Evolutionary conservation across 371 early-diverging fungal genomes (phyloP).

Genomic region (Syncephalis plumigaleata): DNA sequence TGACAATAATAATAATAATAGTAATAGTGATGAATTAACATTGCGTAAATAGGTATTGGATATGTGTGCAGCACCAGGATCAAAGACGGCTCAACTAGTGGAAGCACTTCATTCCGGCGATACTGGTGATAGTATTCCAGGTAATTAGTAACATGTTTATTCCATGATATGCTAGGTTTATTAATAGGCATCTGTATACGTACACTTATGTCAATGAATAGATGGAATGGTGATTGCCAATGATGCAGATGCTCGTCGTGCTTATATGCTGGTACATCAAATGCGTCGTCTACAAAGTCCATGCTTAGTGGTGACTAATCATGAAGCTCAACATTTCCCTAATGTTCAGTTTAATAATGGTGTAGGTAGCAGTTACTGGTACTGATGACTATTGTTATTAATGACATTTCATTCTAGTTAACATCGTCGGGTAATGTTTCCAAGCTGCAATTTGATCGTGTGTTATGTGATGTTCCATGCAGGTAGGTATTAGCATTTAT

Average conservation of each 20-base stretch:
- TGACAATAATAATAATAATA: too few relatives aligned
- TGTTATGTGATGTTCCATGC: conserved; percentile 98
- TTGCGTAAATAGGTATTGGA: conserved; percentile 44
- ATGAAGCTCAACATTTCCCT: conserved; percentile 90
- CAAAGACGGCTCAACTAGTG: conserved; percentile 81
- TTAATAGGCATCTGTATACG: background rate
- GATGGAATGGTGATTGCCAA: conserved; percentile 95
- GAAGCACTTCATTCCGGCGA: conserved; percentile 77
- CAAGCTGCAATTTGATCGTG: conserved; percentile 76
- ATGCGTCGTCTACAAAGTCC: conserved; percentile 83
- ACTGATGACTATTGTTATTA: background rate
- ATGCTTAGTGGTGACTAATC: conserved; percentile 88
- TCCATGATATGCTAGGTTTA: too few relatives aligned
- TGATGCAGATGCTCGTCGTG: conserved; percentile 83
- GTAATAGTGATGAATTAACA: too few relatives aligned
- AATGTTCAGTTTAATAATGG: conserved; percentile 21
- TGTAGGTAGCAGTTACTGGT: background rate
- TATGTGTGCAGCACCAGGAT: conserved; percentile 88
- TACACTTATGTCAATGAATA: conserved; percentile 3
- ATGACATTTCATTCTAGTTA: background rate
- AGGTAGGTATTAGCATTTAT: too few relatives aligned
- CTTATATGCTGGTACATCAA: conserved; percentile 92
- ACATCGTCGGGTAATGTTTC: background rate
- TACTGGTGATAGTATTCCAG: conserved; percentile 30
- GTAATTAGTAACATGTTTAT: too few relatives aligned